Evolutionary conservation across 768 basidiomycete genomes (phyloP), one percentile per base, ranked within the genome.

Genomic region (Tulasnella sp.): DNA sequence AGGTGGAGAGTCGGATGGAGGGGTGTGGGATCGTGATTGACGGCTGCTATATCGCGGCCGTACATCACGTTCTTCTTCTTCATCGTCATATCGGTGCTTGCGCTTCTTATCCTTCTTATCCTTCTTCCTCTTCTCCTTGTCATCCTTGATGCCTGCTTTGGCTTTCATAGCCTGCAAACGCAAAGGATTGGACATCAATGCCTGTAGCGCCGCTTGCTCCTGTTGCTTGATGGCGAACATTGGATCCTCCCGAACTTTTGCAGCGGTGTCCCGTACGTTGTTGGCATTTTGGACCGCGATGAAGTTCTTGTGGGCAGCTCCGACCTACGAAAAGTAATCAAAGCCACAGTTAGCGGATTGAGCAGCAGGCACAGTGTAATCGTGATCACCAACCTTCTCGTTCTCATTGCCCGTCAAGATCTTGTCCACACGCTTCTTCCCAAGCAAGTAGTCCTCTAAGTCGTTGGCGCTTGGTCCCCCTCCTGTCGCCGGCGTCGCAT

Each of bases 371-470:
- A 4, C 29, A 19, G n/a, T 30, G 2, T 30, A 9, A 51, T 73
- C 46, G 63, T 83, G 84, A 21, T 15, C n/a, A 48, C 42, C 29
- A 24, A 70, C 68, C 80, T 89, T 92, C 64, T 87, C 91, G 68
- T 93, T 85, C 66, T 98, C 93, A 66, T 91, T 88, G 25, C 82
- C 92, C 24, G 82, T 90, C 65, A 99, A 71, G 29, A 96, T 87
- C 73, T 97, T 92, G 70, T 99, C 96, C 1, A 99, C 94, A 61
- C 96, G 75, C 74, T 93, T 96, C 80, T 97, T 98, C 24, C 96
- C 96, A 29, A 99, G 77, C 1, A 99, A 74, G 70, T 99, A 99
- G 65, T 93, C 92, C 74, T 99, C 96, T 64, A 98, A 71, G 62
- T 98, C 94, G 65, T 92, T 94, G 30, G 85, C 70, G 68, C 92